Evolutionary conservation across 2,329 filamentous ascomycete species (phyloP), one percentile per base, ranked within the genome.

Genomic region (Sporothrix variecibatus): DNA sequence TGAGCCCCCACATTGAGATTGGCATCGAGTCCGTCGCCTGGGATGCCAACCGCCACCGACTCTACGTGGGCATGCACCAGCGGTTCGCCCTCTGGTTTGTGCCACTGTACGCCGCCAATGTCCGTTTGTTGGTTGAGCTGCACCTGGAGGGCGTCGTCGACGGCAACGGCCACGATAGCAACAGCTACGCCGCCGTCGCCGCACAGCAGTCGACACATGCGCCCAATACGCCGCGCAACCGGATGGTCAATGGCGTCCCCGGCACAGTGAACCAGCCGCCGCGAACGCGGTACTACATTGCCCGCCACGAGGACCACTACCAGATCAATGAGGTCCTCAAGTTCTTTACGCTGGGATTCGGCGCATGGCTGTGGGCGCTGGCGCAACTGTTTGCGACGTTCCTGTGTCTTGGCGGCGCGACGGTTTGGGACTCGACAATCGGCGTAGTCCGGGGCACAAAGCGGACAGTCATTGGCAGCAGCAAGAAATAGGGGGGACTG

Each of bases 221-320:
- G 40, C 1, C 20, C 28, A 49, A 64, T 8, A 31, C 65, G 40
- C 15, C 43, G 46, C 26, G 38, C 70, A 43, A 46, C 34, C 26
- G 56, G 23, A 38, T 67, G 17, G 49, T 72, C 49, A 70, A 69
- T 20, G 62, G 73, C 70, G 70, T 62, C 1, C 67, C 72, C 23
- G 65, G 31, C 67, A 71, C 65, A 17, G 40, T 26, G 17, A 26
- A 67, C 65, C 60, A 40, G n/a, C 71, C 71, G 31, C 71, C 38
- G 9, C 46, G 49, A 7, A 82, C 78, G 28, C 87, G 86, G 74
- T 96, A 94, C 83, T 93, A 91, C 80, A 95, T 97, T 76, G 82
- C 85, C 7, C 87, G 86, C 23, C 94, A 97, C 80, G 91, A 97
- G 77, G 94, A 97, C 80, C 83, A 95, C 8, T 97, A 97, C 79